phyloP scores from a whole-genome alignment of 106 monocot genomes.

The Hemerocallis citrina region DNA sequence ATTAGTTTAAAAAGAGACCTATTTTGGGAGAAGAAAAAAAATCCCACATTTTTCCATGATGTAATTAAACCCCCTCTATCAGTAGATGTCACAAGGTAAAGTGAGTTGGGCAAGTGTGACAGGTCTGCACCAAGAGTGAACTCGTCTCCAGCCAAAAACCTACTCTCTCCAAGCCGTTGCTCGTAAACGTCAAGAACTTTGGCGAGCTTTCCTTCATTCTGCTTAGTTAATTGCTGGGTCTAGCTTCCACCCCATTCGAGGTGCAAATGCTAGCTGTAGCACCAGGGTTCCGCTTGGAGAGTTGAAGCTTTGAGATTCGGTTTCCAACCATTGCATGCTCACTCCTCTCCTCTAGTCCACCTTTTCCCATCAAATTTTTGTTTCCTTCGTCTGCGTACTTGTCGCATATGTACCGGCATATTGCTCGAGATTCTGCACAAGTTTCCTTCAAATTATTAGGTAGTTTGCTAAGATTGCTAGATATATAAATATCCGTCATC shows the following conservation, averaged over 20 bases:
- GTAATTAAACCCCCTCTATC: slow-evolving; percentile 31
- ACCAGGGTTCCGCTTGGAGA: slow-evolving; percentile 46
- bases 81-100: slow-evolving; percentile 29
- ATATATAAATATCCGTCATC: no score
- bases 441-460: no score
- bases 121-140: slow-evolving; percentile 86
- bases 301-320: slow-evolving; percentile 53
- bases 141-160: slow-evolving; percentile 73
- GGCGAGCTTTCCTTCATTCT: slow-evolving; percentile 45
- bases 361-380: slow-evolving; percentile 32
- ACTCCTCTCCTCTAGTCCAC: slow-evolving; percentile 30
- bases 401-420: slow-evolving; percentile 70
- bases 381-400: slow-evolving; percentile 64
- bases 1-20: no score
- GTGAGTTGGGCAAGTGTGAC: slow-evolving; percentile 68
- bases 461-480: no score
- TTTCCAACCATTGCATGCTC: slow-evolving; percentile 79
- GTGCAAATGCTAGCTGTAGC: slow-evolving; percentile 58
- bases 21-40: no score
- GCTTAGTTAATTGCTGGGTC: slow-evolving; percentile 31
- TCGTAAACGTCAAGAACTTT: slow-evolving; percentile 89
- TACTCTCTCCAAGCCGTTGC: slow-evolving; percentile 46
- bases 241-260: slow-evolving; percentile 35
- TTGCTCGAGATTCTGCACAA: slow-evolving; percentile 66
- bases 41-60: slow-evolving; percentile 53